Evolutionary conservation across 352 stramenopile genomes (phyloP).

Genomic region (Peronospora destructor): DNA sequence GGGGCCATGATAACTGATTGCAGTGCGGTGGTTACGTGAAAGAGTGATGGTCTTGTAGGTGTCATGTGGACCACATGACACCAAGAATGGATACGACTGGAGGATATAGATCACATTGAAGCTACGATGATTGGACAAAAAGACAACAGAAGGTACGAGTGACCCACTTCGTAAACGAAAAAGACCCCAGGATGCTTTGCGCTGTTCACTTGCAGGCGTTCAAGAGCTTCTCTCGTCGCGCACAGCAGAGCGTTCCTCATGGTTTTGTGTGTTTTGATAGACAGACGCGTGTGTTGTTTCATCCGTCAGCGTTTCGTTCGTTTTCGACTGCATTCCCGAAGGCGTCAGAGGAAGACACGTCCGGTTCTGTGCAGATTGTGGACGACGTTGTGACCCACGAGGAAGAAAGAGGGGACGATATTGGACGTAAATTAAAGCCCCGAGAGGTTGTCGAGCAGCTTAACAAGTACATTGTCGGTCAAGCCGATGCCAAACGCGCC

Average conservation of each 20-base stretch:
- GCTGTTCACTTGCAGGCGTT: constrained; percentile 36
- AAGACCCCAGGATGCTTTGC: constrained; percentile 33
- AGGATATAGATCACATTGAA: constrained; percentile 4
- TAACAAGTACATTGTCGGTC: constrained; percentile 97
- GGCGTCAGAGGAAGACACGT: constrained; percentile 25
- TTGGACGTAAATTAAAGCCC: constrained; percentile 85
- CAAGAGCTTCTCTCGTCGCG: constrained; percentile 33
- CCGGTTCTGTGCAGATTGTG: constrained; percentile 21
- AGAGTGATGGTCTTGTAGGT: constrained; percentile 16
- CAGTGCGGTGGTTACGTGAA: background rate
- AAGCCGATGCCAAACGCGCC: constrained; percentile 94
- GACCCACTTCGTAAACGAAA: too few species aligned
- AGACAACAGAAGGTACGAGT: background rate
- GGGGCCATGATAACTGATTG: constrained; percentile 21
- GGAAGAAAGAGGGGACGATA: constrained; percentile 35
- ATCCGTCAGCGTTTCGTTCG: constrained; percentile 6
- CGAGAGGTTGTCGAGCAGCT: constrained; percentile 92
- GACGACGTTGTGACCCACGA: constrained; percentile 25
- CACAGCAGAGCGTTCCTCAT: background rate
- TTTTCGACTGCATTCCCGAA: constrained; percentile 35
- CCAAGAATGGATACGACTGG: constrained; percentile 14
- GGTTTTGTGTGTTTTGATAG: background rate
- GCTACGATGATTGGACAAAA: background rate
- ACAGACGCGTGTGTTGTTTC: constrained; percentile 10
- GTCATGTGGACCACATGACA: constrained; percentile 5